phyloP scores from a whole-genome alignment of 345 rosid genomes.

The Eucalyptus paniculata region DNA sequence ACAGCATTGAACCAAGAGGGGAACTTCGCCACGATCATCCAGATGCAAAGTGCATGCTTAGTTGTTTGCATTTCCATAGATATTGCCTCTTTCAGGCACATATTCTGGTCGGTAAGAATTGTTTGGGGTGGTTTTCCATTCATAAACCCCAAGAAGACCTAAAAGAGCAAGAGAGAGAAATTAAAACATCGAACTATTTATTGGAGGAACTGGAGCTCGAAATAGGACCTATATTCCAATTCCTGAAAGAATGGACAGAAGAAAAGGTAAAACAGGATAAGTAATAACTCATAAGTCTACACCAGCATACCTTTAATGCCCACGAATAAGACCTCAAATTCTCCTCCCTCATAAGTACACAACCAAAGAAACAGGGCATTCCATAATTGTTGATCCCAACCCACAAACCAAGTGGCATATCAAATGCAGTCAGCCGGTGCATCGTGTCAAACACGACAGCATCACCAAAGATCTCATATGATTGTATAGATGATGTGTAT shows the following conservation, averaged over 20 bases:
- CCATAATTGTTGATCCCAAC: conserved; percentile 91
- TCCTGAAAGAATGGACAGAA: not conserved
- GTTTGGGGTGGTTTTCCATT: conserved; percentile 89
- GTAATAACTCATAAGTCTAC: not conserved
- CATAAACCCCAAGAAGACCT: conserved; percentile 84
- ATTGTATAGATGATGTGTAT: conserved; percentile 73
- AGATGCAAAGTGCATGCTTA: conserved; percentile 90
- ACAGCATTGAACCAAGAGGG: conserved; percentile 96
- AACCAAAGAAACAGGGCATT: conserved; percentile 97
- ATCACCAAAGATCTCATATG: conserved; percentile 88
- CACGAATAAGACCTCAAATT: conserved; percentile 71
- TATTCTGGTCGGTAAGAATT: conserved; percentile 79
- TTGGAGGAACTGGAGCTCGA: not conserved
- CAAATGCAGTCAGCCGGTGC: conserved; percentile 83
- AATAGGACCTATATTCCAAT: not conserved
- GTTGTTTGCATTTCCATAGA: conserved; percentile 73
- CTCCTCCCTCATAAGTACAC: conserved; percentile 77
- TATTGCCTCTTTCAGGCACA: conserved; percentile 93
- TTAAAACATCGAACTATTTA: not conserved
- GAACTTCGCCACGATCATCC: conserved; percentile 93
- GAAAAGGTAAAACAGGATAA: not conserved
- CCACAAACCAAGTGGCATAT: conserved; percentile 99
- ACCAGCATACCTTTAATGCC: conserved; percentile 75
- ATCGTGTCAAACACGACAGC: conserved; percentile 89
- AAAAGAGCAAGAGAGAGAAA: not conserved